Base-by-base conservation (phyloP, 75 land plant species). In the Larix kaempferi region DNA sequence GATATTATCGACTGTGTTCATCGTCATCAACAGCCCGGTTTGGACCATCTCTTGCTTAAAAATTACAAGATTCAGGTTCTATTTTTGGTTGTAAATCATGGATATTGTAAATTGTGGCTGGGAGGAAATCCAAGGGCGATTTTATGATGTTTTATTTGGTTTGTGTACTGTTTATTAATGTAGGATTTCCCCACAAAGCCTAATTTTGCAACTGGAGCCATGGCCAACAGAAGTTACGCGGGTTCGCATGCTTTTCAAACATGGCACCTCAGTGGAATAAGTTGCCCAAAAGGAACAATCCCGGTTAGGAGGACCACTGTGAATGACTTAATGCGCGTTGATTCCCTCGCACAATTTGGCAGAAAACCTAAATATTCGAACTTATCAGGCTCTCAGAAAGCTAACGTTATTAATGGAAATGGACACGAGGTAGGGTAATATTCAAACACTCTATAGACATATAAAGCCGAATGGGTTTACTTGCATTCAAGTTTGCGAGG, bases 21-120 rank as follows among this genome's bases (percentile, higher is more conserved):
- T n/a, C n/a, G n/a, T n/a, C n/a, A n/a, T n/a, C n/a, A 44, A 1
- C 97, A 94, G 87, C 95, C 94, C 44, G 44, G 44, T 41, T 6
- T 6, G 6, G 6, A 41, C 44, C 44, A 41, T 41, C 44, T 7
- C 5, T 41, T 41, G 44, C 44, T 41, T 41, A 41, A 41, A 7
- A 41, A 41, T 41, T 7, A 41, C 44, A 41, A 41, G 6, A 41
- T 41, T 41, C 5, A 41, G 10, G 52, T 44, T n/a, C 27, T 69
- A 12, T 69, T 7, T 65, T 65, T 65, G 0, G 69, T 27, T 29
- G 12, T 4, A 26, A 29, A 62, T 11, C 14, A 2, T 3, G 0
- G n/a, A 25, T 41, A 41, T 41, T 41, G 6, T 41, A 44, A 7
- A 44, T 44, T 44, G 52, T 44, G 52, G n/a, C n/a, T n/a, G n/a